Conservation (phyloP, 345 rosid species). For the Linum lewisii region DNA sequence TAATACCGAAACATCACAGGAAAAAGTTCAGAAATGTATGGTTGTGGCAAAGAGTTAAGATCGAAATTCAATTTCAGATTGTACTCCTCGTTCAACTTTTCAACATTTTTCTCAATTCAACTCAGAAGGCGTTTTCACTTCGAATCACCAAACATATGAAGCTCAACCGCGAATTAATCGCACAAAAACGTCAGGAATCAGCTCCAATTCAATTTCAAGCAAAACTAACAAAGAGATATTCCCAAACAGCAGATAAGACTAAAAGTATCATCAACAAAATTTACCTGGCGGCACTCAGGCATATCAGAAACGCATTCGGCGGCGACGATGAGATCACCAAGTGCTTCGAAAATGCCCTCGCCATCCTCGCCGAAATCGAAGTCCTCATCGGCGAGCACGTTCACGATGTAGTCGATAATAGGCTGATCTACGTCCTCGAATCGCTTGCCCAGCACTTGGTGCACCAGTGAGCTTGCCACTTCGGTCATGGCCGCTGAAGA, state of each 20-base stretch:
- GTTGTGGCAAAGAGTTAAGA: no score
- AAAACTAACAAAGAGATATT: background rate
- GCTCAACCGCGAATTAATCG: background rate
- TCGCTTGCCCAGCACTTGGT: conserved; percentile 72
- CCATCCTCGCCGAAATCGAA: conserved; percentile 95
- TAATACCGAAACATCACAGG: no score
- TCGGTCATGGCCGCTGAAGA: conserved; percentile 45
- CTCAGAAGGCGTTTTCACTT: no score
- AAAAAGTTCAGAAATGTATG: no score
- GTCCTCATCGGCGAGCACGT: conserved; percentile 96
- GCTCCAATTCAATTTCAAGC: background rate
- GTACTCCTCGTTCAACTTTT: background rate
- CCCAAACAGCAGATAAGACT: background rate
- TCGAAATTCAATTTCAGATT: background rate
- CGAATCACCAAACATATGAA: background rate
- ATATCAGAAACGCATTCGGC: conserved; percentile 82
- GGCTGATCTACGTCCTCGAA: conserved; percentile 81
- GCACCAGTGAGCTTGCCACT: conserved; percentile 84
- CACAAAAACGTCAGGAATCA: background rate
- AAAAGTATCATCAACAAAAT: background rate
- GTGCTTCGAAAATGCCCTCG: conserved; percentile 78
- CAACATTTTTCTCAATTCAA: background rate
- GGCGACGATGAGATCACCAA: conserved; percentile 87
- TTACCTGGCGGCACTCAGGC: conserved; percentile 65
- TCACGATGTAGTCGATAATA: conserved; percentile 83